Conservation (phyloP, 257 asterid genomes). For the Ligustrum vulgare region DNA sequence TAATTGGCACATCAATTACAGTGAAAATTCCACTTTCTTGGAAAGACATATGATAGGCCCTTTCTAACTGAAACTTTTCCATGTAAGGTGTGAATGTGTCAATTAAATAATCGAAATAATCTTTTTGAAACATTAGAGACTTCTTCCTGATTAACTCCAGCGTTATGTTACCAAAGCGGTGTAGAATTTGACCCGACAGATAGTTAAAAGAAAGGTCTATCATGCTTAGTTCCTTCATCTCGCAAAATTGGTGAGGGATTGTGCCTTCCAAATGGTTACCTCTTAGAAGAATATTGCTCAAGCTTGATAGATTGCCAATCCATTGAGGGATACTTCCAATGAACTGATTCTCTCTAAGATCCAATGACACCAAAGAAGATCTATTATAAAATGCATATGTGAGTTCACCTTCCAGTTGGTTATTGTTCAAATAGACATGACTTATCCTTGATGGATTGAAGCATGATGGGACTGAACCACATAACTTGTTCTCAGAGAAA, state of each 20-base stretch:
- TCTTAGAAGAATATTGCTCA: neutral
- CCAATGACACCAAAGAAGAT: neutral
- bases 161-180: conserved; percentile 3
- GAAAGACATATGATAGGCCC: too few relatives aligned
- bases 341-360: neutral
- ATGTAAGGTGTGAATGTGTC: neutral
- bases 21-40: neutral
- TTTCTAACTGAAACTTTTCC: too few relatives aligned
- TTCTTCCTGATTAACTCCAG: neutral
- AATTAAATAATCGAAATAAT: too few relatives aligned
- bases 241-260: conserved; percentile 2
- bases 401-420: neutral
- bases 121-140: too few relatives aligned
- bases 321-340: neutral
- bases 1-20: neutral
- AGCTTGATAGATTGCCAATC: neutral
- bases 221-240: neutral
- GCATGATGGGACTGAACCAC: conserved; percentile 1
- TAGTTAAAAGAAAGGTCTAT: conserved; percentile 8
- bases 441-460: neutral
- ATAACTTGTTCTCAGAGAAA: neutral
- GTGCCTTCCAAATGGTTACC: conserved; percentile 4
- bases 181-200: neutral
- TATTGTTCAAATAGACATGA: neutral
- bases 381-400: neutral